A percentile compares a stretch with the other conserved stretches of the same genome.
These are phyloP conservation scores for Xerocomus spinulosus DNA, from an alignment of 768 basidiomycete species.

Conservation along the genomic window DNA sequence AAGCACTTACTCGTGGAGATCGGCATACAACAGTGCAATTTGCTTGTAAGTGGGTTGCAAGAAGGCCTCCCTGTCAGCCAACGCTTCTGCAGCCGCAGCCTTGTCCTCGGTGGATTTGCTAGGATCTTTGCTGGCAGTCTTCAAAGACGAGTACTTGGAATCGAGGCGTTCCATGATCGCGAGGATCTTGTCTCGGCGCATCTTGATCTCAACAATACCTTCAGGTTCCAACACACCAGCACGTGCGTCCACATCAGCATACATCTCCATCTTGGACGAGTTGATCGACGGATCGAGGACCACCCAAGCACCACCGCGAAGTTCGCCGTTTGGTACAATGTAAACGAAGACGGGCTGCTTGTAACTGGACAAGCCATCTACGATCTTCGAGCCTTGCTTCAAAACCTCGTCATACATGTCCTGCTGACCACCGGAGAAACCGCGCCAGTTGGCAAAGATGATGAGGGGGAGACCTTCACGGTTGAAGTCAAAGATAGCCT, in stretches of 20 bases:
- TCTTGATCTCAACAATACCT: constrained; percentile 96
- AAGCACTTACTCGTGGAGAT: constrained; percentile 84
- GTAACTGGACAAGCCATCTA: constrained; percentile 95
- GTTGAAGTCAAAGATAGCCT: constrained; percentile 98
- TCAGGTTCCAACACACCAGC: constrained; percentile 97
- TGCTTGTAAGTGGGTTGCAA: constrained; percentile 91
- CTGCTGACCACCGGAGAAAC: constrained; percentile 99
- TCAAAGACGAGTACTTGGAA: constrained; percentile 71
- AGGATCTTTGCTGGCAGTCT: constrained; percentile 72
- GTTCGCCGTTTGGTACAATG: constrained; percentile 96
- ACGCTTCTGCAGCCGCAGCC: constrained; percentile 57
- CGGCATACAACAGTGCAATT: constrained; percentile 89
- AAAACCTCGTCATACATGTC: constrained; percentile 98
- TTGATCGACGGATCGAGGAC: constrained; percentile 98
- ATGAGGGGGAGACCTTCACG: constrained; percentile 95
- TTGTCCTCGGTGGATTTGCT: constrained; percentile 73
- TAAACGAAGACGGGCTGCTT: constrained; percentile 98
- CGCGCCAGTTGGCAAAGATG: constrained; percentile 99
- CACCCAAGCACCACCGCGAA: constrained; percentile 99
- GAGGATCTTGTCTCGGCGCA: constrained; percentile 91
- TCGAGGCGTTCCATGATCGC: constrained; percentile 93
- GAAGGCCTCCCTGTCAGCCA: constrained; percentile 72
- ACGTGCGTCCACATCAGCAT: constrained; percentile 91
- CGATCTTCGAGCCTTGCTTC: constrained; percentile 97
- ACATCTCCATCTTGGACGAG: constrained; percentile 98